Conservation (phyloP, 495 filamentous ascomycete species). For the Penicillium cosmopolitanum region DNA sequence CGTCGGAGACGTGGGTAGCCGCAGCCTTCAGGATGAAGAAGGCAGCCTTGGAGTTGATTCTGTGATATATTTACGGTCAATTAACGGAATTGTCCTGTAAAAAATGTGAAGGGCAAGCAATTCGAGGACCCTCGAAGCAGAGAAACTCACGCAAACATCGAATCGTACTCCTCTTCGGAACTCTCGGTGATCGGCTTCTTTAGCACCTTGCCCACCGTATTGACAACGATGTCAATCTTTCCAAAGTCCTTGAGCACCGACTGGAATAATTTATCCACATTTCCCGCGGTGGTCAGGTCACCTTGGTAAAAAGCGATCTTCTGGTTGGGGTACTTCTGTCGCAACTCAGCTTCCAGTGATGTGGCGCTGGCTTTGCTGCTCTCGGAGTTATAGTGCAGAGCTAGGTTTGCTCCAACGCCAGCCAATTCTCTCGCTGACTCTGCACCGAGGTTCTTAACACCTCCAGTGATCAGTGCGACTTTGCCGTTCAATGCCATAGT, state of each 20-base stretch:
- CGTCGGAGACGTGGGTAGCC: conserved; percentile 35
- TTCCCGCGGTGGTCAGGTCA: conserved; percentile 34
- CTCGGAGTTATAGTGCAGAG: conserved; percentile 39
- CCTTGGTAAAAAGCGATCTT: conserved; percentile 38
- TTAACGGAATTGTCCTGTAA: no score
- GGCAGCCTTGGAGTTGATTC: conserved; percentile 43
- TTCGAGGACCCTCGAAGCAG: not conserved
- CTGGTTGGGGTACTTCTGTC: conserved; percentile 26
- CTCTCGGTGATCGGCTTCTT: conserved; percentile 55
- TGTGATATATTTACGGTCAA: conserved; percentile 1
- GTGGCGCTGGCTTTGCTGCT: conserved; percentile 35
- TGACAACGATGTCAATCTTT: conserved; percentile 58
- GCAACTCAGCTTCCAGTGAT: conserved; percentile 34
- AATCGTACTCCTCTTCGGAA: conserved; percentile 53
- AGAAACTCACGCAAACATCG: conserved; percentile 41
- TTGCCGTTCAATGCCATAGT: conserved; percentile 48
- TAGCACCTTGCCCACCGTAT: conserved; percentile 55
- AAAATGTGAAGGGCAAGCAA: no score
- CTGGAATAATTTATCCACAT: conserved; percentile 37
- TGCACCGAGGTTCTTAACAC: conserved; percentile 43
- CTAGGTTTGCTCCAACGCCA: conserved; percentile 31
- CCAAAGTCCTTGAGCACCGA: conserved; percentile 37
- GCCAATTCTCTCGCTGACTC: conserved; percentile 35
- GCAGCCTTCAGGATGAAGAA: conserved; percentile 44
- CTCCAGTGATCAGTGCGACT: conserved; percentile 52